These are phyloP conservation scores for Fusarium napiforme DNA, from an alignment of 2,329 filamentous ascomycete species.

Conservation along the genomic window DNA sequence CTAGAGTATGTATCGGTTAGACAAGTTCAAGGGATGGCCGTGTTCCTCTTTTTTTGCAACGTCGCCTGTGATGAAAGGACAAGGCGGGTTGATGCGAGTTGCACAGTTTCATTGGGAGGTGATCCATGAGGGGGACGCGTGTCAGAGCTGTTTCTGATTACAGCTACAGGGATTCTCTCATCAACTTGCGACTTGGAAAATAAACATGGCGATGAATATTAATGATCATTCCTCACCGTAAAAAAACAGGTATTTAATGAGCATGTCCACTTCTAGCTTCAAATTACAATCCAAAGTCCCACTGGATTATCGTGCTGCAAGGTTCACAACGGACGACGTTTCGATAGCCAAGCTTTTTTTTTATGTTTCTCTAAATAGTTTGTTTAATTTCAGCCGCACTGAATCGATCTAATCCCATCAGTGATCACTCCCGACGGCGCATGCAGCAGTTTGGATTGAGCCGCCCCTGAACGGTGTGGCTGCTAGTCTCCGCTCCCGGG, in stretches of 20 bases:
- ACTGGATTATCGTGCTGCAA: conserved; percentile 3
- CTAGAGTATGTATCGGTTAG: conserved; percentile 13
- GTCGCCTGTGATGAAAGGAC: not conserved
- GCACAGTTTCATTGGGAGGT: conserved; percentile 26
- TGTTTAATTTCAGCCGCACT: conserved; percentile 8
- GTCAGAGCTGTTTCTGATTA: conserved; percentile 39
- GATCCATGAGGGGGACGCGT: conserved; percentile 39
- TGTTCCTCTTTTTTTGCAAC: conserved; percentile 13
- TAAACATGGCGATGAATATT: not conserved
- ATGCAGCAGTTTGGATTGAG: conserved; percentile 1
- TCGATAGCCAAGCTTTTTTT: conserved; percentile 6
- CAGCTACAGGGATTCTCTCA: not conserved
- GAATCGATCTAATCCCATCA: not conserved
- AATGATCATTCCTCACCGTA: not conserved
- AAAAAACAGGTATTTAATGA: not conserved
- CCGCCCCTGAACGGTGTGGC: conserved; percentile 44
- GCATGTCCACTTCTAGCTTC: not conserved
- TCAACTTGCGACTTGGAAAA: conserved; percentile 2
- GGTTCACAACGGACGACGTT: not conserved
- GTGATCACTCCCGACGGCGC: not conserved
- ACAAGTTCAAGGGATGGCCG: conserved; percentile 28
- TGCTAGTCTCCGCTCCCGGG: conserved; percentile 25
- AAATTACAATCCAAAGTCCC: conserved; percentile 24
- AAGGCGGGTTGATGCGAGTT: not conserved
- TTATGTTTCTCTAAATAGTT: conserved; percentile 1